A percentile compares a stretch with the other conserved stretches of the same genome.
phyloP scores from a whole-genome alignment of 306 rosid genomes.

The Cicer chorassanicum region DNA sequence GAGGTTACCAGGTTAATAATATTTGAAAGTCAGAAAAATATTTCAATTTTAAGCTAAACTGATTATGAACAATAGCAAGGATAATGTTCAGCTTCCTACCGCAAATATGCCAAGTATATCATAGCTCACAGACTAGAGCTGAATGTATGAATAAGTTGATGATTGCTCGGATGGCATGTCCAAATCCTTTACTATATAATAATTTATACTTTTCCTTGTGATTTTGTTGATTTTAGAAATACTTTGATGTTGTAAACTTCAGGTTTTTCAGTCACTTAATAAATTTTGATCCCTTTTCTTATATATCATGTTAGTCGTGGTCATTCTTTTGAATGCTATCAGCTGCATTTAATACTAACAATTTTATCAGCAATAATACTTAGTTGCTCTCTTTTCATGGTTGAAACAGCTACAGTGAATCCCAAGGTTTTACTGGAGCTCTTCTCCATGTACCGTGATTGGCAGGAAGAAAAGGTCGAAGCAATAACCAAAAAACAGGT shows the following conservation, averaged over 20 bases:
- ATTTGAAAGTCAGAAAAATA: neutral
- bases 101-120: slow-evolving; percentile 11
- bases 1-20: slow-evolving; percentile 3
- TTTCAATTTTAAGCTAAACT: slow-evolving; percentile 9
- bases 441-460: slow-evolving; percentile 79
- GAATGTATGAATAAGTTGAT: slow-evolving; percentile 24
- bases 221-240: slow-evolving; percentile 26
- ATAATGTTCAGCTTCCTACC: neutral
- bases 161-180: slow-evolving; percentile 14
- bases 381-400: slow-evolving; percentile 34
- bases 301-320: slow-evolving; percentile 21
- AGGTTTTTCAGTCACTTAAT: slow-evolving; percentile 25
- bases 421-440: slow-evolving; percentile 84
- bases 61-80: slow-evolving; percentile 20
- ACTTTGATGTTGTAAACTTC: neutral
- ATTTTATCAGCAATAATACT: slow-evolving; percentile 32
- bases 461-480: slow-evolving; percentile 75
- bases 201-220: neutral
- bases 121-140: slow-evolving; percentile 26
- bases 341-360: slow-evolving; percentile 10
- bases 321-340: slow-evolving; percentile 24
- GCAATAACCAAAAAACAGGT: slow-evolving; percentile 85
- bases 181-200: neutral
- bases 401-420: slow-evolving; percentile 66
- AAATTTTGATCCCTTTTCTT: slow-evolving; percentile 2